phyloP scores from a whole-genome alignment of 441 rosid genomes.

The Bocquillonia castaneifolia region DNA sequence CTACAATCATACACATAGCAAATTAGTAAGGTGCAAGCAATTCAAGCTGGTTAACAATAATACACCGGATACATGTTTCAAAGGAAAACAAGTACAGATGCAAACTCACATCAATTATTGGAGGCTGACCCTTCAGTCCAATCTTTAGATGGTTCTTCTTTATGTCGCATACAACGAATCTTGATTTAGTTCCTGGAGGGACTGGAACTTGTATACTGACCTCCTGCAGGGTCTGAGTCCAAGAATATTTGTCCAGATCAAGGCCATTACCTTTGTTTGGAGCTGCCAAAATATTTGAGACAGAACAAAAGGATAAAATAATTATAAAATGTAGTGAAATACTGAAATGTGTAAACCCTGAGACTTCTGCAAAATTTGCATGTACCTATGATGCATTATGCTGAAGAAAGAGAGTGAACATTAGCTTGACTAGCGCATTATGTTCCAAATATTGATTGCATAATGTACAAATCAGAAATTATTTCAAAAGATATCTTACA shows the following conservation, averaged over 20 bases:
- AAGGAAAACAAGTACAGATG: neutral
- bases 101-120: constrained; percentile 74
- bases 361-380: neutral
- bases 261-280: constrained; percentile 91
- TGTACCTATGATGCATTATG: neutral
- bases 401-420: too few relatives aligned
- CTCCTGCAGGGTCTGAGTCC: constrained; percentile 88
- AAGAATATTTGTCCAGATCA: constrained; percentile 83
- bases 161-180: constrained; percentile 63
- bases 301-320: neutral
- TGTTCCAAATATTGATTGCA: too few relatives aligned
- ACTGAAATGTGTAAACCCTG: neutral
- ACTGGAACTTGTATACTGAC: constrained; percentile 68
- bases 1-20: constrained; percentile 36
- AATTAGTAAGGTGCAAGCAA: too few relatives aligned
- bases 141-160: constrained; percentile 83
- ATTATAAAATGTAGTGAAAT: neutral
- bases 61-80: neutral
- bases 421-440: too few relatives aligned
- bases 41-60: too few relatives aligned
- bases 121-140: constrained; percentile 90
- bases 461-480: neutral
- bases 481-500: neutral
- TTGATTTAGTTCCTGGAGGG: constrained; percentile 76
- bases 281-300: constrained; percentile 35